A percentile compares a stretch with the other conserved stretches of the same genome.
Evolutionary conservation across 208 protist genomes (phyloP).

Genomic region (Angomonas desouzai): DNA sequence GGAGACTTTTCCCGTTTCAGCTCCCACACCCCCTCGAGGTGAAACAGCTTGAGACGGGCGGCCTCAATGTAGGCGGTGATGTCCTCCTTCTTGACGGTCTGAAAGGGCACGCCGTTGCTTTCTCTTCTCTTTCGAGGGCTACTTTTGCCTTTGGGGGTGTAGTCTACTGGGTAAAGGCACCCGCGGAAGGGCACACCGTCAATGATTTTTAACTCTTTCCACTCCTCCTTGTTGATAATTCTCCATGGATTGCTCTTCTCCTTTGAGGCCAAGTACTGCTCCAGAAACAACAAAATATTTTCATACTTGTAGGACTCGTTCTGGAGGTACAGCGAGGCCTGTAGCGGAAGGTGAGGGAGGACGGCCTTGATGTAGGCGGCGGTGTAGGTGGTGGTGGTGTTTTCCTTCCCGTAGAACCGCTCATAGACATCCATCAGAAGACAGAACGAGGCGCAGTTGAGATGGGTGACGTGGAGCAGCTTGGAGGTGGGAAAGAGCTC

Average conservation of each 20-base stretch:
- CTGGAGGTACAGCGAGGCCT: conserved; percentile 29
- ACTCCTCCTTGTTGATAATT: conserved; percentile 30
- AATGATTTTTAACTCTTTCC: conserved; percentile 36
- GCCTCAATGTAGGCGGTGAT: conserved; percentile 27
- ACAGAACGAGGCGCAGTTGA: conserved; percentile 48
- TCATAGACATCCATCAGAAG: conserved; percentile 26
- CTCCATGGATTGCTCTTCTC: conserved; percentile 31
- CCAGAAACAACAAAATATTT: conserved; percentile 35
- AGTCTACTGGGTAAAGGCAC: conserved; percentile 33
- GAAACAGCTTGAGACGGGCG: conserved; percentile 22
- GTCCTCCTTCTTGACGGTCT: conserved; percentile 6
- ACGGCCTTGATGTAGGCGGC: conserved; percentile 13
- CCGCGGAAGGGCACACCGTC: conserved; percentile 51
- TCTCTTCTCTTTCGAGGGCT: conserved; percentile 6
- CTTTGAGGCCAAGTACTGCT: conserved; percentile 30
- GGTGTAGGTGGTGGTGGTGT: conserved; percentile 4
- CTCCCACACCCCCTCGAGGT: conserved; percentile 17
- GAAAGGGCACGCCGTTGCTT: conserved; percentile 25
- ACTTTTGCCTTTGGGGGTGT: background rate
- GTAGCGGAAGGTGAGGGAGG: conserved; percentile 34
- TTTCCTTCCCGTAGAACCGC: conserved; percentile 13
- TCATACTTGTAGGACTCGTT: conserved; percentile 27
- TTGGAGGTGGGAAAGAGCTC: conserved; percentile 57
- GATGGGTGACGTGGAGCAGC: conserved; percentile 40
- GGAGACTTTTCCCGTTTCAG: conserved; percentile 6